Conservation (phyloP, 805 yeast species). For the Yarrowia sp. region DNA sequence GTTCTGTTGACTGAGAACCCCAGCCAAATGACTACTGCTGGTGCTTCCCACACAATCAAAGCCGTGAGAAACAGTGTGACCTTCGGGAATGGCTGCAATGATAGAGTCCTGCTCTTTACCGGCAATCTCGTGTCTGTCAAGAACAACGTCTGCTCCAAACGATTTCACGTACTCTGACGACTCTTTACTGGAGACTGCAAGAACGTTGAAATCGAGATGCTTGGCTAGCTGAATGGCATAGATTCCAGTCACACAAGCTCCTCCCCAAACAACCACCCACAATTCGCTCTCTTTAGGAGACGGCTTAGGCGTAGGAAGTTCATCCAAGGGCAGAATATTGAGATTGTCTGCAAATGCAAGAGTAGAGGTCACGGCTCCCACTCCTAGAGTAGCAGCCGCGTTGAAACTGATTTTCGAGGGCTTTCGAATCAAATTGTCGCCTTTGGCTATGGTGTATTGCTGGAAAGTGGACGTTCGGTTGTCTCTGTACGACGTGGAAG, state of each 20-base stretch:
- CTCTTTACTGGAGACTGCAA: conserved; percentile 30
- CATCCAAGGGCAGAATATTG: conserved; percentile 2
- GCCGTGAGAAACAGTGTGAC: conserved; percentile 13
- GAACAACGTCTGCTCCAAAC: conserved; percentile 37
- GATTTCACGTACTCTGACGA: conserved; percentile 17
- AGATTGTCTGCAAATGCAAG: conserved; percentile 31
- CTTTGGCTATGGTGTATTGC: conserved; percentile 21
- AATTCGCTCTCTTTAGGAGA: not conserved
- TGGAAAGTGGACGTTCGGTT: conserved; percentile 32
- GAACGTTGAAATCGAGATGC: conserved; percentile 21
- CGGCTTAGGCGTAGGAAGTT: not conserved
- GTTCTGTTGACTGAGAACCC: conserved; percentile 12
- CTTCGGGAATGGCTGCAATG: conserved; percentile 7
- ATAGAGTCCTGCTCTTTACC: conserved; percentile 27
- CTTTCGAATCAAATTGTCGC: conserved; percentile 7
- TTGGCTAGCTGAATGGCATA: conserved; percentile 38
- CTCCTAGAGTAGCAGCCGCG: conserved; percentile 23
- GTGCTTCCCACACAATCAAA: conserved; percentile 38
- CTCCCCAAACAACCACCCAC: conserved; percentile 37
- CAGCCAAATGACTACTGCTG: conserved; percentile 29
- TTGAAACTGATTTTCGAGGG: not conserved
- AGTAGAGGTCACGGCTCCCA: conserved; percentile 26
- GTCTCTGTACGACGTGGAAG: conserved; percentile 17
- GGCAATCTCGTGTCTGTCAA: conserved; percentile 25
- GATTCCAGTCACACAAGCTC: conserved; percentile 37